Conservation (phyloP, 2,329 filamentous ascomycete genomes). For the Colletotrichum musicola region DNA sequence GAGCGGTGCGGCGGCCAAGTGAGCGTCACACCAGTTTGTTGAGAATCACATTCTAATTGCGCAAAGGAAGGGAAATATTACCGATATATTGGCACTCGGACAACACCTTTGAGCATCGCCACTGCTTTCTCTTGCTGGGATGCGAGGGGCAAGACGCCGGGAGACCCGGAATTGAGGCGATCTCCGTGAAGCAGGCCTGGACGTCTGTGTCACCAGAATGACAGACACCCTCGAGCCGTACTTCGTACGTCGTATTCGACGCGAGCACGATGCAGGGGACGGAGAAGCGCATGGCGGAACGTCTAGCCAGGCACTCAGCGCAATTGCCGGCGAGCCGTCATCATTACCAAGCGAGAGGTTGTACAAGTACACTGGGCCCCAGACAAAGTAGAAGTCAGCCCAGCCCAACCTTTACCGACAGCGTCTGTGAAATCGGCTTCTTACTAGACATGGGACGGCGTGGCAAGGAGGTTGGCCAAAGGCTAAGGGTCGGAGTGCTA, state of each 20-base stretch:
- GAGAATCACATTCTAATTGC: neutral
- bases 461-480: neutral
- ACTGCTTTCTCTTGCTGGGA: neutral
- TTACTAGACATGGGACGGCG: neutral
- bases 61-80: neutral
- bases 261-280: neutral
- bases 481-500: neutral
- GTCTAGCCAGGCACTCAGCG: neutral
- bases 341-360: neutral
- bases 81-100: slow-evolving; percentile 2
- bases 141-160: neutral
- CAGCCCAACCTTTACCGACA: neutral
- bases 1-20: slow-evolving; percentile 16
- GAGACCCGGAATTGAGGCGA: neutral
- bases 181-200: neutral
- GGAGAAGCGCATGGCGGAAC: neutral
- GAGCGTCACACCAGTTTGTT: slow-evolving; percentile 17
- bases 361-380: neutral
- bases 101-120: neutral
- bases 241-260: neutral
- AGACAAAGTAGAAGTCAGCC: slow-evolving; percentile 12
- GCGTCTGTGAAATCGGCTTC: neutral
- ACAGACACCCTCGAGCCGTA: neutral
- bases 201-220: slow-evolving; percentile 2
- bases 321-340: slow-evolving; percentile 11